A percentile compares a stretch with the other conserved stretches of the same genome.
Conservation (phyloP, 164 flowering plant species). For the Amborella trichopoda region DNA sequence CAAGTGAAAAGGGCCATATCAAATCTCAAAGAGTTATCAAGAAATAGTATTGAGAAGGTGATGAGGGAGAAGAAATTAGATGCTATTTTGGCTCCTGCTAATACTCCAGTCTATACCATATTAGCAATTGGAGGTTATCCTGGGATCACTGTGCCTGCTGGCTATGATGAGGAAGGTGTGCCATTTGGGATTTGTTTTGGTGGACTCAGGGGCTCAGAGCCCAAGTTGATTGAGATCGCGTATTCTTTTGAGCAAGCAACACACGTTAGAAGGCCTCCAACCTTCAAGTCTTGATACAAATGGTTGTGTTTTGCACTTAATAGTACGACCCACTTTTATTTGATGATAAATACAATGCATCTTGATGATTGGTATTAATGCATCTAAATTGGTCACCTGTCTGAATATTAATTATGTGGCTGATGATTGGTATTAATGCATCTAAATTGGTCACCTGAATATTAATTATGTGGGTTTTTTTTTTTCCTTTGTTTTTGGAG, state of each 20-base stretch:
- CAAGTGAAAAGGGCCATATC: slow-evolving; percentile 12
- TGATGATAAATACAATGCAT: too few relatives aligned
- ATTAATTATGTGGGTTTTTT: too few relatives aligned
- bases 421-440: too few relatives aligned
- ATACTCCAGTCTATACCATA: neutral
- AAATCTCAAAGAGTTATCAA: slow-evolving; percentile 10
- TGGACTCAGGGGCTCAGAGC: slow-evolving; percentile 36
- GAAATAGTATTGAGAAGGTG: slow-evolving; percentile 28
- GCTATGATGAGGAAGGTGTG: slow-evolving; percentile 19
- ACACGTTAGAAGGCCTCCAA: slow-evolving; percentile 30
- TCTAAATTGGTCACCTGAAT: too few relatives aligned
- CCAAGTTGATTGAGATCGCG: slow-evolving; percentile 32
- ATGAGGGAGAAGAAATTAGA: slow-evolving; percentile 29
- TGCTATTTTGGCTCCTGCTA: slow-evolving; percentile 32
- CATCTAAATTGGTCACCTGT: too few relatives aligned
- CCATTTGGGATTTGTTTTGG: slow-evolving; percentile 43
- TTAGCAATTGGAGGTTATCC: slow-evolving; percentile 45
- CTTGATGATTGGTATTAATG: too few relatives aligned
- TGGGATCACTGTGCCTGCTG: slow-evolving; percentile 45
- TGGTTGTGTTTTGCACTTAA: too few relatives aligned
- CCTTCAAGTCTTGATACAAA: too few relatives aligned
- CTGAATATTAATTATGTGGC: too few relatives aligned
- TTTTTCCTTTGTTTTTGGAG: too few relatives aligned
- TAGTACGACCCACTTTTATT: too few relatives aligned
- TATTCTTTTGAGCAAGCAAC: slow-evolving; percentile 53